A percentile compares a stretch with the other conserved stretches of the same genome.
Conservation (phyloP, 2,329 filamentous ascomycete genomes). For the Alternaria viburni region DNA sequence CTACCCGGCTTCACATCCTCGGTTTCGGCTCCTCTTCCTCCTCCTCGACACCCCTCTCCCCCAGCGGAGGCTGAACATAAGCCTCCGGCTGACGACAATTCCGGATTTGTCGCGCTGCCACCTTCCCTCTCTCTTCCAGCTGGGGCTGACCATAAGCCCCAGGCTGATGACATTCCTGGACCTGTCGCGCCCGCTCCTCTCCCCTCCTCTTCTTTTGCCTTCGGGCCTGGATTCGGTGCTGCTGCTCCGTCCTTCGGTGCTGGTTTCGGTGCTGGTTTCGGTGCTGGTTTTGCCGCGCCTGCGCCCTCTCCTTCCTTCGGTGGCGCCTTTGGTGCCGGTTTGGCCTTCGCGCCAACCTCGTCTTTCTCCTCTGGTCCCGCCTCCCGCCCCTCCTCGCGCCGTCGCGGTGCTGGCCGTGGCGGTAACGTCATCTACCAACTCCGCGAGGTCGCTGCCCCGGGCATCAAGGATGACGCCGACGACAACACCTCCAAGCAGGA, state of each 20-base stretch:
- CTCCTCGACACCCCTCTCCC: neutral
- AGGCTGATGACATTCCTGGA: neutral
- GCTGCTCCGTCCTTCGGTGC: neutral
- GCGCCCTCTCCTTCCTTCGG: neutral
- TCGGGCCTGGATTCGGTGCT: neutral
- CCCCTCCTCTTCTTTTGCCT: neutral
- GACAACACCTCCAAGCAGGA: neutral
- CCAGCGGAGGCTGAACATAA: neutral
- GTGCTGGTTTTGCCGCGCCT: neutral
- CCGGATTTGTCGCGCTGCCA: neutral
- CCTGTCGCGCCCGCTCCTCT: neutral
- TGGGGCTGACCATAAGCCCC: slow-evolving; percentile 3
- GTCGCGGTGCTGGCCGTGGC: neutral
- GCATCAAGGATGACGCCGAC: neutral
- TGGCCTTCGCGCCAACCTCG: neutral
- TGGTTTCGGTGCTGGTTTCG: no score
- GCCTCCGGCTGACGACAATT: neutral
- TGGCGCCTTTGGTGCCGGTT: neutral
- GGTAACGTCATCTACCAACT: neutral
- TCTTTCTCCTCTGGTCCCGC: neutral
- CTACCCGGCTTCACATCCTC: neutral
- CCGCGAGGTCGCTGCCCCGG: neutral
- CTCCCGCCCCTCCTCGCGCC: neutral
- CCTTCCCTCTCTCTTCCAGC: neutral
- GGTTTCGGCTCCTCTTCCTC: neutral